phyloP scores from a whole-genome alignment of 2,329 filamentous ascomycete genomes.

The Venturia pyrina region DNA sequence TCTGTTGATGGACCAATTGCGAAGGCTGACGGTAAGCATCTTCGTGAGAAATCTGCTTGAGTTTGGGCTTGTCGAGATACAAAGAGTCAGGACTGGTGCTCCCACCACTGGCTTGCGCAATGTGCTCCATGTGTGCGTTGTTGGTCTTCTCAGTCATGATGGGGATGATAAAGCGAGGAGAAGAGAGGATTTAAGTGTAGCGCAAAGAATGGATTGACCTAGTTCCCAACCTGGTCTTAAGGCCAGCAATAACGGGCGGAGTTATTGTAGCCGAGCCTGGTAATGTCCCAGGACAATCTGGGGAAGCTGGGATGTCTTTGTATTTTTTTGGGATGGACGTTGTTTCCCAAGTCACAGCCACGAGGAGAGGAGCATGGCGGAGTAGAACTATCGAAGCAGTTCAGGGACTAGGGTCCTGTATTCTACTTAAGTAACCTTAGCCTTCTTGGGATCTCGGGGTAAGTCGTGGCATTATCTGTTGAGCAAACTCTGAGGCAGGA shows the following conservation, averaged over 20 bases:
- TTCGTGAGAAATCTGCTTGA: not conserved
- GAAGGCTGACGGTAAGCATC: not conserved
- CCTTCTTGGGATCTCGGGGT: not conserved
- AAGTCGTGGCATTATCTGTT: not conserved
- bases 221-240: not conserved
- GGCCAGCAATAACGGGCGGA: not conserved
- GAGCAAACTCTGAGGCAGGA: not conserved
- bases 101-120: not conserved
- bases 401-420: not conserved
- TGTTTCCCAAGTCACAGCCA: not conserved
- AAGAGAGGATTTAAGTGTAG: not conserved
- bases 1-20: not conserved
- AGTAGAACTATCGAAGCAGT: not conserved
- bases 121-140: slow-evolving; percentile 3
- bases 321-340: not conserved
- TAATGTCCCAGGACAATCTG: not conserved
- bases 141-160: not conserved
- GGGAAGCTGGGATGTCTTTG: not conserved
- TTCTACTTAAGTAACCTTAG: not conserved
- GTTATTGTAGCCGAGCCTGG: not conserved
- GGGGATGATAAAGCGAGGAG: not conserved
- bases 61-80: not conserved
- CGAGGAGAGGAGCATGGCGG: not conserved
- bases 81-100: not conserved
- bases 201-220: no score